Evolutionary conservation across 2,329 filamentous ascomycete species (phyloP).

Genomic region (Clarireedia paspali): DNA sequence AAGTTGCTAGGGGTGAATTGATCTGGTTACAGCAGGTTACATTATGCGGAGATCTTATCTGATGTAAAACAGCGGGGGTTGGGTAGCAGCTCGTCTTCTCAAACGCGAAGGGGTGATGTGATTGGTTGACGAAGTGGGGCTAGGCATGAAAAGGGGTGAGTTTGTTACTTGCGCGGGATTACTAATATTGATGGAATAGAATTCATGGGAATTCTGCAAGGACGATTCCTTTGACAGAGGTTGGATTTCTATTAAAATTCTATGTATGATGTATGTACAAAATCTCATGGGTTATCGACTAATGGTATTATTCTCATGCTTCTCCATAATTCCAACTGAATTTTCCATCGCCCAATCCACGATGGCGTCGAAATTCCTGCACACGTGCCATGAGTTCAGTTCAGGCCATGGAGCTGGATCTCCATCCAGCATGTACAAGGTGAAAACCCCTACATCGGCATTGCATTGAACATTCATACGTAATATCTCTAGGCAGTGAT

Average conservation of each 20-base stretch:
- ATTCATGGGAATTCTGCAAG: no score
- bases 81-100: not conserved
- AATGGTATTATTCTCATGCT: conserved; percentile 13
- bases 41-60: not conserved
- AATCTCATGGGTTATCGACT: not conserved
- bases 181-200: no score
- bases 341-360: conserved; percentile 45
- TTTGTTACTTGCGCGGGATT: no score
- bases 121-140: no score
- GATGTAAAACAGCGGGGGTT: not conserved
- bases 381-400: conserved; percentile 45
- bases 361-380: conserved; percentile 45
- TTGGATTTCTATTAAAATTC: not conserved
- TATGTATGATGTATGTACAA: not conserved
- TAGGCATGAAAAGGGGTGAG: no score
- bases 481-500: conserved; percentile 48
- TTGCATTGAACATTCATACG: conserved; percentile 48
- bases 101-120: no score
- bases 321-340: conserved; percentile 34
- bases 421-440: conserved; percentile 40
- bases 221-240: not conserved
- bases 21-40: not conserved
- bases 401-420: conserved; percentile 45
- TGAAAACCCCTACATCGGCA: conserved; percentile 46
- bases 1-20: no score